phyloP scores from a whole-genome alignment of 225 moss, liverwort and hornwort species.

The Lunularia cruciata region DNA sequence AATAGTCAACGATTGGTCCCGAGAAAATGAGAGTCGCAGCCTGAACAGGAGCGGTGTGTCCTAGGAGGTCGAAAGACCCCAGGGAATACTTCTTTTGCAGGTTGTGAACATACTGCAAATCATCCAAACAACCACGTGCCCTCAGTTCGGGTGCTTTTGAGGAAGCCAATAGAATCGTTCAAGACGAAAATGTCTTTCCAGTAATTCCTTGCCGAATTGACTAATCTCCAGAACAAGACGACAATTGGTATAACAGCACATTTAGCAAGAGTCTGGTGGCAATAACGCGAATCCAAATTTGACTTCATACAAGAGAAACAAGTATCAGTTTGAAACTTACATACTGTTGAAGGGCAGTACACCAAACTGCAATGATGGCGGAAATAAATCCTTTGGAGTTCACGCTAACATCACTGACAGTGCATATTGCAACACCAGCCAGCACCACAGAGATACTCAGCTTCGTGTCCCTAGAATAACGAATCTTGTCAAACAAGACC shows the following conservation, averaged over 20 bases:
- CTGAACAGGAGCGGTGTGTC: slow-evolving; percentile 62
- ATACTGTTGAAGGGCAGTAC: slow-evolving; percentile 56
- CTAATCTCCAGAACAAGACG: background rate
- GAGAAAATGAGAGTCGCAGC: slow-evolving; percentile 50
- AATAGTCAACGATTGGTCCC: slow-evolving; percentile 56
- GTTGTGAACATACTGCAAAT: slow-evolving; percentile 52
- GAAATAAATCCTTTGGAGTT: slow-evolving; percentile 50
- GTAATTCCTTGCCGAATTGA: background rate
- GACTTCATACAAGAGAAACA: background rate
- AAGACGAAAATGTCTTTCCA: background rate
- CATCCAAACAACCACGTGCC: background rate
- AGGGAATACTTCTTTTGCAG: slow-evolving; percentile 56
- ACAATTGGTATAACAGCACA: background rate
- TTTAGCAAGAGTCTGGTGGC: background rate
- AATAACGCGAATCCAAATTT: background rate
- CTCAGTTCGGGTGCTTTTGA: slow-evolving; percentile 10
- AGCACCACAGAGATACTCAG: slow-evolving; percentile 56
- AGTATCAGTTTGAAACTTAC: slow-evolving; percentile 25
- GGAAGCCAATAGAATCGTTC: background rate
- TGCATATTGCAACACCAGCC: slow-evolving; percentile 52
- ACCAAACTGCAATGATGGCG: slow-evolving; percentile 51
- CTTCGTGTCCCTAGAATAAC: slow-evolving; percentile 57
- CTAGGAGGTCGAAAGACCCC: slow-evolving; percentile 53
- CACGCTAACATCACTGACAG: slow-evolving; percentile 59
- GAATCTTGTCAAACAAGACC: slow-evolving; percentile 57